Evolutionary conservation across 2,329 filamentous ascomycete genomes (phyloP).

Genomic region (Epichloe amarillans): DNA sequence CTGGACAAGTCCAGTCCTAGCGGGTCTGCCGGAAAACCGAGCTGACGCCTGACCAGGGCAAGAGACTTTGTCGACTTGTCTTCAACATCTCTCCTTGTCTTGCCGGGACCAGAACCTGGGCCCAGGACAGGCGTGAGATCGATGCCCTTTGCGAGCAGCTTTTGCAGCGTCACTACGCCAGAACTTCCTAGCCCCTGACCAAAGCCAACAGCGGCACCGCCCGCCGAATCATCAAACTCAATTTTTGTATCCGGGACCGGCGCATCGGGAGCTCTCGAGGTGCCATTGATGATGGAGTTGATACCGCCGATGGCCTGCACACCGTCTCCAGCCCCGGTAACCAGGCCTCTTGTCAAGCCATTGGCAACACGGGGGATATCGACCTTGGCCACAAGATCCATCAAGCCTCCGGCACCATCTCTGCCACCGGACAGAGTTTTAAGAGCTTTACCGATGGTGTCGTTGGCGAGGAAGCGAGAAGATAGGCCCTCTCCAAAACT

Average conservation of each 20-base stretch:
- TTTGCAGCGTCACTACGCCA: slow-evolving; percentile 17
- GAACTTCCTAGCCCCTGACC: slow-evolving; percentile 22
- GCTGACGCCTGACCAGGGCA: background rate
- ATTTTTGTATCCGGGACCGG: slow-evolving; percentile 13
- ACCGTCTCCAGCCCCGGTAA: slow-evolving; percentile 21
- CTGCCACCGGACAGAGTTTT: slow-evolving; percentile 1
- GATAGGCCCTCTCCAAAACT: slow-evolving; percentile 16
- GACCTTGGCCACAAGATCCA: slow-evolving; percentile 8
- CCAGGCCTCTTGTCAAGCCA: slow-evolving; percentile 21
- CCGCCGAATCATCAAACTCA: slow-evolving; percentile 21
- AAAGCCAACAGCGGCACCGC: slow-evolving; percentile 21
- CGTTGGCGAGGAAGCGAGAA: slow-evolving; percentile 20
- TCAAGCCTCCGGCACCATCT: slow-evolving; percentile 3
- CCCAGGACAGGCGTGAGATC: slow-evolving; percentile 1
- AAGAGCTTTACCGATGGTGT: slow-evolving; percentile 15
- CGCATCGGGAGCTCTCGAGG: slow-evolving; percentile 9
- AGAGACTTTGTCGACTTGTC: background rate
- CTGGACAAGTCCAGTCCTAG: slow-evolving; percentile 13
- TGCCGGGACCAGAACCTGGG: background rate
- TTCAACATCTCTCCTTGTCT: background rate
- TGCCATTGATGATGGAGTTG: slow-evolving; percentile 18
- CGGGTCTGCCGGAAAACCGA: background rate
- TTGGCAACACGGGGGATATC: slow-evolving; percentile 18
- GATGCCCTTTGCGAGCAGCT: slow-evolving; percentile 13
- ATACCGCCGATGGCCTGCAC: slow-evolving; percentile 20